phyloP scores from a whole-genome alignment of 2,329 filamentous ascomycete species.

The Alternaria arbusti region DNA sequence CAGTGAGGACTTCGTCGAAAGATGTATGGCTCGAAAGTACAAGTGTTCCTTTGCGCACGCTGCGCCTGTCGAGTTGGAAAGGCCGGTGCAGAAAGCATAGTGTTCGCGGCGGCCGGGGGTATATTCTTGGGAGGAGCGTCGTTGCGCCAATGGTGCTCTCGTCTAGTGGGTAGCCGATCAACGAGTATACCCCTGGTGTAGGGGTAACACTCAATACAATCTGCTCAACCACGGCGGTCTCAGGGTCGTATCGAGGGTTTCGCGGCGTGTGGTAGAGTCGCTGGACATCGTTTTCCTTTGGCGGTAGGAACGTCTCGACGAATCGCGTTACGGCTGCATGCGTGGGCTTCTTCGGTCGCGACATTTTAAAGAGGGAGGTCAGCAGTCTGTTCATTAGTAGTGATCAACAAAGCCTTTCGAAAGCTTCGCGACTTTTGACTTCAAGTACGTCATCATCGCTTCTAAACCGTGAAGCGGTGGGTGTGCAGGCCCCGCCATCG shows the following conservation, averaged over 20 bases:
- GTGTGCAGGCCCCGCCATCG: neutral
- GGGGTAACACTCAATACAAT: conserved; percentile 42
- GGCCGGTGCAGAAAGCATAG: conserved; percentile 45
- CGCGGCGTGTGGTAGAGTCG: conserved; percentile 44
- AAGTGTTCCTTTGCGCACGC: conserved; percentile 33
- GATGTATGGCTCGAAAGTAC: conserved; percentile 46
- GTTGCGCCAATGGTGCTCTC: conserved; percentile 2
- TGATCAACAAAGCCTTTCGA: neutral
- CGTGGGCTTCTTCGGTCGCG: conserved; percentile 29
- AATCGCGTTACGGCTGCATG: conserved; percentile 37
- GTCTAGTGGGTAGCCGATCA: conserved; percentile 27
- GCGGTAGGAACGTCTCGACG: conserved; percentile 37
- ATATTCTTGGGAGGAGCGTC: neutral
- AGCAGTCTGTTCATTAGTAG: conserved; percentile 12
- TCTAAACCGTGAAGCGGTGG: neutral
- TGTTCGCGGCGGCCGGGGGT: conserved; percentile 30
- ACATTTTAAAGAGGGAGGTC: conserved; percentile 18
- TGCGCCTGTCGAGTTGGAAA: conserved; percentile 37
- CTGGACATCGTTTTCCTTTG: conserved; percentile 41
- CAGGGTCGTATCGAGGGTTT: conserved; percentile 35
- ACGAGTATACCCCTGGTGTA: conserved; percentile 37
- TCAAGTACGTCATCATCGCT: conserved; percentile 30
- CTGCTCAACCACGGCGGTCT: conserved; percentile 35
- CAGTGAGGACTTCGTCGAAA: conserved; percentile 49
- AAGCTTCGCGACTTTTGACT: conserved; percentile 10